A percentile compares a stretch with the other conserved stretches of the same genome.
Conservation (phyloP, 495 filamentous ascomycete species). For the Xylaria castorea region DNA sequence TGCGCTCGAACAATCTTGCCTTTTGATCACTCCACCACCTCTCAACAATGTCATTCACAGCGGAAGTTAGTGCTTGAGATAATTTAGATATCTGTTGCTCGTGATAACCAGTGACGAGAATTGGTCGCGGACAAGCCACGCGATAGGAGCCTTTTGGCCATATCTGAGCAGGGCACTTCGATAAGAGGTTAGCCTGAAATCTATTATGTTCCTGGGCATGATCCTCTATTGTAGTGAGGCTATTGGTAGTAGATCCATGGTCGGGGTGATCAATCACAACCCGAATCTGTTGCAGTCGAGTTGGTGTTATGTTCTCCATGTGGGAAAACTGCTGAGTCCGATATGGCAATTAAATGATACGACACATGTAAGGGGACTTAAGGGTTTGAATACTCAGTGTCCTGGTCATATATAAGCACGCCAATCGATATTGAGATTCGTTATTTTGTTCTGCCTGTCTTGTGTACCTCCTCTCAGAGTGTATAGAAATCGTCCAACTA, state of each 20-base stretch:
- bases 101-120: not conserved
- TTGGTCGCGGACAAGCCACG: not conserved
- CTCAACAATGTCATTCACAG: slow-evolving; percentile 48
- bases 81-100: slow-evolving; percentile 33
- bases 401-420: not conserved
- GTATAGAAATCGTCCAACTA: not conserved
- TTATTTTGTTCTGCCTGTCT: not conserved
- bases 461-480: not conserved
- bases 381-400: not conserved
- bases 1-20: slow-evolving; percentile 45
- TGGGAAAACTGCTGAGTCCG: not conserved
- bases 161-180: not conserved
- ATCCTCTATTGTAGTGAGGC: not conserved
- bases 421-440: not conserved
- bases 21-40: slow-evolving; percentile 51
- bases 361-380: not conserved
- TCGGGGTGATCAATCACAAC: not conserved
- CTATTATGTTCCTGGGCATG: not conserved
- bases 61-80: slow-evolving; percentile 38
- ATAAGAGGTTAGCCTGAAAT: slow-evolving; percentile 4
- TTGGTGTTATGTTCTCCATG: not conserved
- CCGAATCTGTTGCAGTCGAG: not conserved
- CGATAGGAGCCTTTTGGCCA: slow-evolving; percentile 13
- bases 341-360: not conserved
- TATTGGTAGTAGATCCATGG: not conserved